Conservation (phyloP, 768 basidiomycete species). For the Hirschioporus abietinus region DNA sequence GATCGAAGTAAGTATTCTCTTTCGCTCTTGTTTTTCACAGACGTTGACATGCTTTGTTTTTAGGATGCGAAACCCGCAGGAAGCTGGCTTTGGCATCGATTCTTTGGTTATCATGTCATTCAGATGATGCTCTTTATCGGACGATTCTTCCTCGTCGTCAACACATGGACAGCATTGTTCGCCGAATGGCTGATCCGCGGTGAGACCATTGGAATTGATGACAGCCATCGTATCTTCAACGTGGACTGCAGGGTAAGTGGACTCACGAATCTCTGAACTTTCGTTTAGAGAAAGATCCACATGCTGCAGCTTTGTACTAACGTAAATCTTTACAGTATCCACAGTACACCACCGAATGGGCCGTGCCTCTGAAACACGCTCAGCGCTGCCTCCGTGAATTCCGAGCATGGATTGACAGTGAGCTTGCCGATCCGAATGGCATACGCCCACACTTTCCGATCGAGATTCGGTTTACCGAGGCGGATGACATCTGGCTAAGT, state of each 20-base stretch:
- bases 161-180: conserved; percentile 57
- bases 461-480: conserved; percentile 84
- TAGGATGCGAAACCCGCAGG: conserved; percentile 49
- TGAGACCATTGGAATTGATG: conserved; percentile 60
- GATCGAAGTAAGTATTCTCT: conserved; percentile 50
- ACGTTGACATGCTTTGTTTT: conserved; percentile 9
- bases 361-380: conserved; percentile 70
- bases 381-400: conserved; percentile 66
- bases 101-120: conserved; percentile 75
- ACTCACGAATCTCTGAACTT: not conserved
- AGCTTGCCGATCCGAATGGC: conserved; percentile 63
- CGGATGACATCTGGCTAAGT: conserved; percentile 92
- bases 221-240: conserved; percentile 83
- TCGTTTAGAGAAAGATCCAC: not conserved
- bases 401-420: conserved; percentile 61
- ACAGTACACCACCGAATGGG: conserved; percentile 96
- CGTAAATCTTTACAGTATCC: conserved; percentile 52
- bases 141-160: conserved; percentile 56
- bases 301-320: conserved; percentile 9
- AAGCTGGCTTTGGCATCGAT: conserved; percentile 63
- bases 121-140: conserved; percentile 81
- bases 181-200: conserved; percentile 62
- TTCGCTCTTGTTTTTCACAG: conserved; percentile 12
- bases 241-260: conserved; percentile 81
- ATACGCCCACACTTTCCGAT: conserved; percentile 88